These are phyloP conservation scores for Sarocladium brachiariae DNA, from an alignment of 2,329 filamentous ascomycete genomes.

Conservation along the genomic window DNA sequence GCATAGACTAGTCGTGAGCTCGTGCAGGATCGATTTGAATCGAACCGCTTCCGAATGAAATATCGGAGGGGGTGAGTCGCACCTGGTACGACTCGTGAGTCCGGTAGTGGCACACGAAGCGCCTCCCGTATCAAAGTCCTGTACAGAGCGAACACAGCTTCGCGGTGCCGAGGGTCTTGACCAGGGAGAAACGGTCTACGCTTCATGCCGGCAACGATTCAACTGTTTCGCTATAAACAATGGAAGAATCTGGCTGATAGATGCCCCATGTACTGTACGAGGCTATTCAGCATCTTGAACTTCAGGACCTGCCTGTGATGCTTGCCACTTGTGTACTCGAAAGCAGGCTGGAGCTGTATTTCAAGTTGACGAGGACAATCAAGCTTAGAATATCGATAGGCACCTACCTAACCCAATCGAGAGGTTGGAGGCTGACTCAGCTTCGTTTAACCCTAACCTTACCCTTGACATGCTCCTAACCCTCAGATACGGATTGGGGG, in stretches of 20 bases:
- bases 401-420: too few species aligned
- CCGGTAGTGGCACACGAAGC: constrained; percentile 43
- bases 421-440: neutral
- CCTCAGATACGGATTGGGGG: too few species aligned
- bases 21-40: constrained; percentile 48
- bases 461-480: too few species aligned
- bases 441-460: too few species aligned
- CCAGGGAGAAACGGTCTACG: constrained; percentile 36
- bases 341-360: too few species aligned
- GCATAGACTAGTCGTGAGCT: constrained; percentile 54
- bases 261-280: neutral
- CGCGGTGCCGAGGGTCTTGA: constrained; percentile 45
- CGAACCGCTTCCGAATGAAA: constrained; percentile 57
- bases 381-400: too few species aligned
- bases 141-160: constrained; percentile 62
- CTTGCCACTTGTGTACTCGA: neutral
- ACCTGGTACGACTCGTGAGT: constrained; percentile 21
- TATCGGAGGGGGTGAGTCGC: constrained; percentile 40
- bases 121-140: constrained; percentile 59
- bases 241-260: neutral
- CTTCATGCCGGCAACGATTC: constrained; percentile 3
- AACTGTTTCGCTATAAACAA: neutral
- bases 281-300: neutral
- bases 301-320: neutral
- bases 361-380: too few species aligned